Evolutionary conservation across 176 grass and related monocot genomes (phyloP).

Genomic region (Typha latifolia): DNA sequence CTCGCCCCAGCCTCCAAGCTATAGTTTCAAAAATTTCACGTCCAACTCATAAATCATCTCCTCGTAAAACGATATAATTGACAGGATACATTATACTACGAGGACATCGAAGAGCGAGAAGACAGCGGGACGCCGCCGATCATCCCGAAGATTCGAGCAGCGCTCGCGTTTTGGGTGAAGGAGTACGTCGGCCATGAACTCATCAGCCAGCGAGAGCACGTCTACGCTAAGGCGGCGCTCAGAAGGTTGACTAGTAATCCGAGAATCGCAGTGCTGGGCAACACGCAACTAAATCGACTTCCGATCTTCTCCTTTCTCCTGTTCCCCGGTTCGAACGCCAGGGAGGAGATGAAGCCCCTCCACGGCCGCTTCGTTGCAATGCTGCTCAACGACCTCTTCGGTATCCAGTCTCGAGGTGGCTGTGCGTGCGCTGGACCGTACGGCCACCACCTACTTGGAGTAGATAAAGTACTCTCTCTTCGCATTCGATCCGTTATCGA

Average conservation of each 20-base stretch:
- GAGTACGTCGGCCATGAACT: constrained; percentile 43
- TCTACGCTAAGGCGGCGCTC: constrained; percentile 34
- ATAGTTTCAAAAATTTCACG: neutral
- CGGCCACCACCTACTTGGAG: constrained; percentile 47
- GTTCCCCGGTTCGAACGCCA: constrained; percentile 10
- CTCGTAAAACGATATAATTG: too few species aligned
- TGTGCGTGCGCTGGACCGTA: constrained; percentile 68
- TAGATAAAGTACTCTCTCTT: constrained; percentile 37
- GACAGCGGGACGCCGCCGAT: constrained; percentile 59
- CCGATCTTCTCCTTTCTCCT: constrained; percentile 72
- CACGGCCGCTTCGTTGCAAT: constrained; percentile 60
- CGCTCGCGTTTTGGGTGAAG: constrained; percentile 73
- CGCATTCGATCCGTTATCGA: constrained; percentile 46
- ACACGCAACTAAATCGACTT: constrained; percentile 32
- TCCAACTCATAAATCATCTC: too few species aligned
- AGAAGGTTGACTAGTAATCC: constrained; percentile 23
- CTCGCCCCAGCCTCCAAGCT: too few species aligned
- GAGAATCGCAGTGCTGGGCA: constrained; percentile 46
- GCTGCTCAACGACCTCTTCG: constrained; percentile 73
- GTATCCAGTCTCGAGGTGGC: constrained; percentile 73
- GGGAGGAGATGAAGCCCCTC: constrained; percentile 20
- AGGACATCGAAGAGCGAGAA: constrained; percentile 53
- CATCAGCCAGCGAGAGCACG: constrained; percentile 30
- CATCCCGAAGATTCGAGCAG: constrained; percentile 59
- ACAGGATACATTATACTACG: constrained; percentile 62